Evolutionary conservation across 2,329 filamentous ascomycete species (phyloP), one percentile per base, ranked within the genome.

Genomic region (Fusarium albosuccineum): DNA sequence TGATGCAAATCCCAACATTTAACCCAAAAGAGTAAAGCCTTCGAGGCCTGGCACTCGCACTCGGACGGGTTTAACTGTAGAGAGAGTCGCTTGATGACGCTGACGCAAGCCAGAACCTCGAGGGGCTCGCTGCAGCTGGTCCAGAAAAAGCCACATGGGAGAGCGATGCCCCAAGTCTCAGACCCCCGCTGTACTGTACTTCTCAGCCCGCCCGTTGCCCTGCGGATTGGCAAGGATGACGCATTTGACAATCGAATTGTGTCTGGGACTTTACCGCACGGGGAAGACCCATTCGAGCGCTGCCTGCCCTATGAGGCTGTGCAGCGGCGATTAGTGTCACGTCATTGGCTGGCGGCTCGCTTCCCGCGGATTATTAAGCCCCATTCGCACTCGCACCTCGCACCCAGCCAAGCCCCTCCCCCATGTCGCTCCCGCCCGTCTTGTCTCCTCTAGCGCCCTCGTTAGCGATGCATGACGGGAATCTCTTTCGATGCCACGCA

Each of bases 381-480:
- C 17, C 16, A 13, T 26, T 53, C 51, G 51, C 10, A 54, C 51
- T 53, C 50, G 50, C 37, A 53, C 37, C 37, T 53, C 50, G 50
- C 50, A 53, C 37, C 50, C 50, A 27, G 40, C 45, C 40, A 44
- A 54, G 40, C 40, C 51, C 22, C 36, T 17, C 50, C 16, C 27
- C 13, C 30, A 13, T 36, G 4, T 34, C 11, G 9, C 22, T 36
- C 27, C 30, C 14, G 22, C 22, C 22, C 22, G 22, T 22, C 22
- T 22, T 22, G 22, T 22, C 22, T 22, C n/a, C 39, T 10, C 27
- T 26, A 14, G 22, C 22, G 17, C 11, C 40, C 8, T 9, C 10
- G 9, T 26, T 42, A 26, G 6, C 16, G 9, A 6, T 13, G 7
- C 10, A 26, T 29, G 22, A 22, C 22, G 41, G 6, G 22, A 44